phyloP scores from a whole-genome alignment of 2,329 filamentous ascomycete species.

The Sarocladium brachiariae region DNA sequence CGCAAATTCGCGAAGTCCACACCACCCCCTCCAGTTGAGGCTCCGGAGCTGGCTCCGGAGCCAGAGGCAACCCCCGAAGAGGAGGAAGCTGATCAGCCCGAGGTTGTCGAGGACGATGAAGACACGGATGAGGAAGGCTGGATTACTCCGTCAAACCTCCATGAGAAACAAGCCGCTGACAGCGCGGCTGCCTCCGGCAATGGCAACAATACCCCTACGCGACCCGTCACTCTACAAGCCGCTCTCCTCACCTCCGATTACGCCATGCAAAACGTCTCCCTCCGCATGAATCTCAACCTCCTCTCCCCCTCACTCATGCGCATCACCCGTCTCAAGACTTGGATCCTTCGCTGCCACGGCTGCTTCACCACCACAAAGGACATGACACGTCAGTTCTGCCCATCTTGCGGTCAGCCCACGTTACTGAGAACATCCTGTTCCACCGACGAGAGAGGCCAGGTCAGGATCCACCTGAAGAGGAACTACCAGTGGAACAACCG shows the following conservation, averaged over 20 bases:
- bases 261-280: constrained; percentile 93
- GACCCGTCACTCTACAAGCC: constrained; percentile 60
- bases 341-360: constrained; percentile 86
- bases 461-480: constrained; percentile 80
- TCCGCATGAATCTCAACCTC: constrained; percentile 91
- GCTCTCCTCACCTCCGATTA: constrained; percentile 94
- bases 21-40: not conserved
- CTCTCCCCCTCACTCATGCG: constrained; percentile 72
- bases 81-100: constrained; percentile 14
- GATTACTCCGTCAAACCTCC: constrained; percentile 92
- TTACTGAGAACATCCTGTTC: constrained; percentile 80
- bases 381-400: constrained; percentile 86
- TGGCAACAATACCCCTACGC: constrained; percentile 39
- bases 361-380: constrained; percentile 83
- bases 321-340: constrained; percentile 79
- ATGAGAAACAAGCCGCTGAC: constrained; percentile 71
- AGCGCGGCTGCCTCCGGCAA: constrained; percentile 30
- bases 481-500: constrained; percentile 96
- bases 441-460: constrained; percentile 72
- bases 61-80: constrained; percentile 3
- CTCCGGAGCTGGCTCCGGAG: constrained; percentile 9
- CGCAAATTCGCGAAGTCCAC: not conserved
- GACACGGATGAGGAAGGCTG: constrained; percentile 62
- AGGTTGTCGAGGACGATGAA: constrained; percentile 23
- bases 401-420: constrained; percentile 80